Evolutionary conservation across 768 basidiomycete genomes (phyloP).

Genomic region (Agrocybe praecox): DNA sequence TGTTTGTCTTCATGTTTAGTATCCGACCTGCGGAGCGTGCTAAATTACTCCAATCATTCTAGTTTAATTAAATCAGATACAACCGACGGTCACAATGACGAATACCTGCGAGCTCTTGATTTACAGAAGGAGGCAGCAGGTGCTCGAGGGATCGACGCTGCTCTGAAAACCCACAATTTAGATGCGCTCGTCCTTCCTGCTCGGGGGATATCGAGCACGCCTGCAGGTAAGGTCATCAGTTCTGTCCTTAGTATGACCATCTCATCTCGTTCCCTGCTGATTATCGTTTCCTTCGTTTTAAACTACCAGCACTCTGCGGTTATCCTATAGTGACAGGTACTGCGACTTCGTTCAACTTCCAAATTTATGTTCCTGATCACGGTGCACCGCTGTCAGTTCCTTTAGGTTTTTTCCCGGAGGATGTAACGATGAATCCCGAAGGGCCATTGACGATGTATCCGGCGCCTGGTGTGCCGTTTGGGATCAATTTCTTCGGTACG

Average conservation of each 20-base stretch:
- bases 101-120: constrained; percentile 45
- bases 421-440: constrained; percentile 39
- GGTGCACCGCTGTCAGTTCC: constrained; percentile 51
- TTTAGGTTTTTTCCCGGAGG: constrained; percentile 57
- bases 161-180: constrained; percentile 43
- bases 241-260: background rate
- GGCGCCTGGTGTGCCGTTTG: constrained; percentile 52
- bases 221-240: constrained; percentile 32
- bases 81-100: constrained; percentile 41
- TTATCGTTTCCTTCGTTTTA: background rate
- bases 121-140: constrained; percentile 48
- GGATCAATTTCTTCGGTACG: constrained; percentile 62
- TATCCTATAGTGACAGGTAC: constrained; percentile 68
- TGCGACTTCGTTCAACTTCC: constrained; percentile 25
- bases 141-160: constrained; percentile 56
- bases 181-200: constrained; percentile 57
- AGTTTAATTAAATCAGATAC: constrained; percentile 41
- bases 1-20: constrained; percentile 22
- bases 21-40: background rate
- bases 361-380: too few relatives aligned
- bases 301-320: constrained; percentile 52
- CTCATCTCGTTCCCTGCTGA: background rate
- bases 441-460: constrained; percentile 46
- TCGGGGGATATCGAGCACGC: constrained; percentile 35
- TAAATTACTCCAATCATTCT: background rate